These are phyloP conservation scores for Lipomyces yamanashiensis DNA, from an alignment of 805 yeast genomes.

Conservation along the genomic window DNA sequence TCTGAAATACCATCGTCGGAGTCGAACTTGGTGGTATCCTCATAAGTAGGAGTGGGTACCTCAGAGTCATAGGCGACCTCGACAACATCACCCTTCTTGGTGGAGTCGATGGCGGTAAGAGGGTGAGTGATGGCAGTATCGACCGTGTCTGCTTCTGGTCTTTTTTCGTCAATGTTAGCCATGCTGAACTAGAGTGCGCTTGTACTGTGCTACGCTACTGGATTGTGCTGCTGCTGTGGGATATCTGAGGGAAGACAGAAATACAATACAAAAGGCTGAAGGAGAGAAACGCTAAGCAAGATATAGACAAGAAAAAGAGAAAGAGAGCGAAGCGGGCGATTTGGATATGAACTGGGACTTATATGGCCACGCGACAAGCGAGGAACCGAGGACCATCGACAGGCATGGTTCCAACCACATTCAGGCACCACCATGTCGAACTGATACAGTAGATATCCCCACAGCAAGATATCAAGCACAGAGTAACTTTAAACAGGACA, in stretches of 20 bases:
- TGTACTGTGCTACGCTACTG: background rate
- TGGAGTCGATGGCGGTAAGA: slow-evolving; percentile 18
- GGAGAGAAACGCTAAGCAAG: too few relatives aligned
- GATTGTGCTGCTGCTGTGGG: background rate
- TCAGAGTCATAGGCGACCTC: background rate
- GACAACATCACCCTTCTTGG: slow-evolving; percentile 6
- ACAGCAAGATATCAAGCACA: background rate
- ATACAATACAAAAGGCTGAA: background rate
- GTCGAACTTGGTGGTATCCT: slow-evolving; percentile 11
- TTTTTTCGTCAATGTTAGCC: slow-evolving; percentile 27
- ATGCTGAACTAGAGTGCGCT: slow-evolving; percentile 2
- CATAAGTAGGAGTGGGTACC: background rate
- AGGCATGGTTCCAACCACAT: background rate
- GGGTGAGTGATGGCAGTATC: slow-evolving; percentile 11
- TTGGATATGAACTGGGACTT: background rate
- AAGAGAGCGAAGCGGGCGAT: background rate
- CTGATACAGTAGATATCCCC: background rate
- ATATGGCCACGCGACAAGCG: background rate
- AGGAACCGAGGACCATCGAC: background rate
- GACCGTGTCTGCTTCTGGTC: slow-evolving; percentile 12
- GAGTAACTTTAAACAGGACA: background rate
- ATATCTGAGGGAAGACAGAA: background rate
- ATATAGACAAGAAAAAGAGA: background rate
- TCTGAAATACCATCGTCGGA: slow-evolving; percentile 51
- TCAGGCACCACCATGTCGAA: too few relatives aligned